Conservation (phyloP, 2,329 filamentous ascomycete species). For the Monilinia fructigena region DNA sequence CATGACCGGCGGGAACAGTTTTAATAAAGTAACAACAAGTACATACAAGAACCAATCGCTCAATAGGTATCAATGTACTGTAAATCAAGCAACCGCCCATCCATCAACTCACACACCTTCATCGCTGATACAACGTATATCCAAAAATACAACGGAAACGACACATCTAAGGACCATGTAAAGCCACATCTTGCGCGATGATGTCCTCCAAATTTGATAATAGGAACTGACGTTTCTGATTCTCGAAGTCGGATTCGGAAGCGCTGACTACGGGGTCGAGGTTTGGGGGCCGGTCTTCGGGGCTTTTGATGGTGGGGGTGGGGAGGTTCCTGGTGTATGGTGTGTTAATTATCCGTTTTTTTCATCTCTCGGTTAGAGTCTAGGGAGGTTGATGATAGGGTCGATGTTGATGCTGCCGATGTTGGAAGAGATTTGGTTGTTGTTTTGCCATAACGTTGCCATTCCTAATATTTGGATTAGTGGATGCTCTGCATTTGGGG, state of each 20-base stretch:
- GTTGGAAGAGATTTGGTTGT: not conserved
- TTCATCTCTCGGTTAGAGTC: not conserved
- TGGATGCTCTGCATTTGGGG: not conserved
- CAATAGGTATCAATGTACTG: not conserved
- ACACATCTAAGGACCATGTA: not conserved
- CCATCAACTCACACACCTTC: no score
- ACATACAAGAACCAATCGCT: not conserved
- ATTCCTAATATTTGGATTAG: not conserved
- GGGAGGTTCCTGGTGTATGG: not conserved
- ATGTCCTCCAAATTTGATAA: not conserved
- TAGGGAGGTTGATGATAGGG: not conserved
- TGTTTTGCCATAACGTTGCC: not conserved
- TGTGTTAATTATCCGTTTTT: not conserved
- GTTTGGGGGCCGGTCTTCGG: no score
- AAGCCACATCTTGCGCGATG: not conserved
- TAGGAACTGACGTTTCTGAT: conserved; percentile 3
- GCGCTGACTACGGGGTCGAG: not conserved
- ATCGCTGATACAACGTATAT: no score
- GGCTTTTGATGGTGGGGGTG: not conserved
- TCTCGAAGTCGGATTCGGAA: not conserved
- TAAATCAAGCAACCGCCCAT: no score
- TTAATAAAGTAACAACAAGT: no score
- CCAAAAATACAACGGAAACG: not conserved
- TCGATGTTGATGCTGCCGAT: conserved; percentile 1
- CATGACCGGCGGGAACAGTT: no score